Evolutionary conservation across 164 flowering plant species (phyloP), one percentile per base, ranked within the genome.

Genomic region (Umbellularia californica): DNA sequence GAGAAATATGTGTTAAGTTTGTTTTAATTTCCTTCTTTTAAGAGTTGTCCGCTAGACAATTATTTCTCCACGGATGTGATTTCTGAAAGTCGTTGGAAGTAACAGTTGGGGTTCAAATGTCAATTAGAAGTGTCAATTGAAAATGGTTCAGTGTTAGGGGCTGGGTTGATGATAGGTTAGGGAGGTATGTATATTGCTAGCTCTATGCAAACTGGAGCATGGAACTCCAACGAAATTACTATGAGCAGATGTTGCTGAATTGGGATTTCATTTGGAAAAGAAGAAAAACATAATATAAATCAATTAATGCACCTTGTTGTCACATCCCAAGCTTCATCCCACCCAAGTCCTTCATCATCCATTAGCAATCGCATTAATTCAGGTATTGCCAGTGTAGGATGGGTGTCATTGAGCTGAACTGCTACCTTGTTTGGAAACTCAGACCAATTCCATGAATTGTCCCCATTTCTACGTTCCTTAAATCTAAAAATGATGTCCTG

Each of bases 241-340:
- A 14, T 14, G n/a, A 17, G 60, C 5, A 55, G n/a, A 55, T 55
- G 60, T 55, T 15, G 60, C 5, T 55, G 13, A 55, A 55, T 55
- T 55, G 17, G 19, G 60, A 20, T 55, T 55, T 55, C 60, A 55
- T 6, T 10, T 64, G 30, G 67, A 55, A 55, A 14, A 64, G 25
- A 20, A 64, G 9, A 7, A 5, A 22, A 11, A 22, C 67, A 64
- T 22, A 22, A 22, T 41, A 41, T 33, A 65, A 58, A 65, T 23
- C 15, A 70, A 67, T 27, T 14, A 68, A 28, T 58, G 17, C 67
- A 93, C 98, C 88, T 91, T 58, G 90, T 72, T 62, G 97, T 93
- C 64, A 95, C 80, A 84, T 87, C 91, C 99, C 99, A 95, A 67
- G 99, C 97, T 79, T 93, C 98, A 83, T 93, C 97, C 99, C 99